Conservation (phyloP, 345 rosid species). For the Citrus reticulata region DNA sequence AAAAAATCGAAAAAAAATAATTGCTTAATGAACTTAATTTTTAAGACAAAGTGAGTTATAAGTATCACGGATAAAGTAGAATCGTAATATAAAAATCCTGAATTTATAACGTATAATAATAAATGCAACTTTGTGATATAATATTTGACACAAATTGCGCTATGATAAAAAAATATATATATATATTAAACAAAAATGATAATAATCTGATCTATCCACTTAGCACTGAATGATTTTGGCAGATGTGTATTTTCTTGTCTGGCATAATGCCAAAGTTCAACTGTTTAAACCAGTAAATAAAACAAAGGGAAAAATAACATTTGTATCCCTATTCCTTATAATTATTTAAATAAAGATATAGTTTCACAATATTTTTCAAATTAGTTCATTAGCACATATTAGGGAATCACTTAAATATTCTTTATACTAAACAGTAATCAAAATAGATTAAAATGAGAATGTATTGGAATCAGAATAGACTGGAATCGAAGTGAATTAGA, state of each 20-base stretch:
- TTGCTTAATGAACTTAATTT: too few relatives aligned
- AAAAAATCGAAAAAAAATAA: too few relatives aligned
- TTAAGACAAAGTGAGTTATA: too few relatives aligned
- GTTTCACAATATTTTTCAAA: neutral
- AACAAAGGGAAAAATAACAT: rapidly evolving
- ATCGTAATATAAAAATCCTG: neutral
- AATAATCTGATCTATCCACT: slow-evolving; percentile 5
- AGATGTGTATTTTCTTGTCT: slow-evolving; percentile 26
- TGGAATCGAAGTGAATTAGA: too few relatives aligned
- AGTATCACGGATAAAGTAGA: neutral
- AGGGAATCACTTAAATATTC: too few relatives aligned
- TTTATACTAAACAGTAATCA: too few relatives aligned
- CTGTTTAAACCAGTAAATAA: slow-evolving; percentile 26
- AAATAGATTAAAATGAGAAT: too few relatives aligned
- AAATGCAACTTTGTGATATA: neutral
- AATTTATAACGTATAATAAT: neutral
- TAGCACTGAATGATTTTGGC: slow-evolving; percentile 2
- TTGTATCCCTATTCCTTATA: neutral
- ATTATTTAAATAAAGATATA: too few relatives aligned
- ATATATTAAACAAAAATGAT: neutral
- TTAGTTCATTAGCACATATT: neutral
- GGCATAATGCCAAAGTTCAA: slow-evolving; percentile 39
- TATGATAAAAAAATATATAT: neutral
- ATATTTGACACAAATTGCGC: neutral
- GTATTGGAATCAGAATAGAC: too few relatives aligned